Evolutionary conservation across 257 asterid genomes (phyloP), one percentile per base, ranked within the genome.

Genomic region (Fraxinus pennsylvanica): DNA sequence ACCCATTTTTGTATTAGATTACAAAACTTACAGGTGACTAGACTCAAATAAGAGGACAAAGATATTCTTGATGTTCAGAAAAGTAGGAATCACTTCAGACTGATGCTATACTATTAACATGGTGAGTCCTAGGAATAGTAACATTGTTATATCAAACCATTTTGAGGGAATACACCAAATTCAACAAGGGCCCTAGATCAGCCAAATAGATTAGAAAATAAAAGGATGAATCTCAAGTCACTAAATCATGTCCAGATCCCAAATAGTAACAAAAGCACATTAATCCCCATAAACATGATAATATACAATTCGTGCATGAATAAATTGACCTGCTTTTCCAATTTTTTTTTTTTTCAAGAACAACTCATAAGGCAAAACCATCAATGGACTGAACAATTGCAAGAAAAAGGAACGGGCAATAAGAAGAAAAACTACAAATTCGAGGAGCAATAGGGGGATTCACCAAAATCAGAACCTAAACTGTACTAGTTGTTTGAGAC

Each of bases 381-480:
- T 69, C 32, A 59, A 43, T 76, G 45, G 59, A 61, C 5, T 33
- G 39, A 70, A 81, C 71, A 76, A 72, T 50, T 50, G 76, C 45
- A 14, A 17, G 21, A 30, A 76, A 41, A 47, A 74, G 14, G 67
- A 69, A 73, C 63, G 32, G 52, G 6, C 71, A n/a, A 27, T 39
- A 33, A 25, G 10, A 35, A 72, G 72, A 32, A 74, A 38, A 59
- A 15, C 65, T 76, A 74, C 72, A 74, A 80, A 43, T 19, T 33
- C 19, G 59, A 38, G 17, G n/a, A 21, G 15, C 33, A 54, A 57
- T 22, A 73, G 17, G 6, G 43, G 78, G 65, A 54, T 22, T 73
- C 41, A 68, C 15, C 59, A 76, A 69, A 71, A 81, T 33, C 68
- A 47, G 59, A 77, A 82, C 76, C 71, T 35, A 13, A 32, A 45